Conservation (phyloP, 257 asterid species). For the Nicotiana tabacum region DNA sequence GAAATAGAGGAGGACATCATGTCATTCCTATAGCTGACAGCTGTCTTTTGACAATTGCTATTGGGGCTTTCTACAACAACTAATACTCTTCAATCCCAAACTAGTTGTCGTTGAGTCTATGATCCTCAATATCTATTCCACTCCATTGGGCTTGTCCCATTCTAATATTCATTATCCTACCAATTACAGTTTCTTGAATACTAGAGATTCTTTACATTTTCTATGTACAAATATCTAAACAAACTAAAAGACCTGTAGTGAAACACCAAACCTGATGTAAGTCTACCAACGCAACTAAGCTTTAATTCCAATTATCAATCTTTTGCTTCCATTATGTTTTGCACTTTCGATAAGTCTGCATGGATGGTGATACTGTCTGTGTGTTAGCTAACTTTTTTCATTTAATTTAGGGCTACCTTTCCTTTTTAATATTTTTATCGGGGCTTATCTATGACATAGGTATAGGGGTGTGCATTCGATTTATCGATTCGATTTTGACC, state of each 20-base stretch:
- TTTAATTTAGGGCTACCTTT: not conserved
- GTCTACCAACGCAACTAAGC: not conserved
- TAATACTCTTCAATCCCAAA: not conserved
- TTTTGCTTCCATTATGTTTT: not conserved
- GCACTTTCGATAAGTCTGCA: not conserved
- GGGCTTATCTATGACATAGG: too few relatives aligned
- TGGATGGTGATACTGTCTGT: not conserved
- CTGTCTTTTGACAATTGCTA: not conserved
- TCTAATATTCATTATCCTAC: not conserved
- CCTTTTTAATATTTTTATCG: too few relatives aligned
- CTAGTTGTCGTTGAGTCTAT: not conserved
- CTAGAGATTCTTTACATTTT: not conserved
- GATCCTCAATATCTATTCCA: not conserved
- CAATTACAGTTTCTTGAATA: not conserved
- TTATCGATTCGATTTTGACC: too few relatives aligned
- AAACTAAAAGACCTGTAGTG: not conserved
- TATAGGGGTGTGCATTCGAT: too few relatives aligned
- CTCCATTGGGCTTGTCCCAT: not conserved
- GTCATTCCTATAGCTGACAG: not conserved
- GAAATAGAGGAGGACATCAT: not conserved
- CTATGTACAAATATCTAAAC: not conserved
- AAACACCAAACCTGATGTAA: not conserved
- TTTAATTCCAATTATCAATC: too few relatives aligned
- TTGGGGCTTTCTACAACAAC: not conserved
- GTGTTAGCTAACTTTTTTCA: not conserved